Conservation (phyloP, 495 filamentous ascomycete species). For the Penicillium cataractarum region DNA sequence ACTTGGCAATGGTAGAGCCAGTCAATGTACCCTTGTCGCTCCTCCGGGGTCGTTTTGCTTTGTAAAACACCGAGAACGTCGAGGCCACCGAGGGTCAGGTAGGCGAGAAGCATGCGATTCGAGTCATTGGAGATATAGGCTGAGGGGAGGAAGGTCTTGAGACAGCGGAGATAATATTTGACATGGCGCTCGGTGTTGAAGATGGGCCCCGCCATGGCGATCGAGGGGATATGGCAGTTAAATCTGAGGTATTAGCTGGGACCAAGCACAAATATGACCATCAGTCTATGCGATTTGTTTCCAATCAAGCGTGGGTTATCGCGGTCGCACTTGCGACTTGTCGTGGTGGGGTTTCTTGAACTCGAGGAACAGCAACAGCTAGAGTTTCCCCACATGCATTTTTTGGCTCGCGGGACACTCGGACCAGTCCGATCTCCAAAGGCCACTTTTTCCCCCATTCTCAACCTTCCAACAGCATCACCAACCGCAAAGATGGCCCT, state of each 20-base stretch:
- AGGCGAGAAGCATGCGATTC: slow-evolving; percentile 85
- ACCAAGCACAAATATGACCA: too few species aligned
- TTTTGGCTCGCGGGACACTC: slow-evolving; percentile 9
- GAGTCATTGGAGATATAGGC: slow-evolving; percentile 85
- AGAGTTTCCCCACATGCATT: slow-evolving; percentile 26
- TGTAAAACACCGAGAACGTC: slow-evolving; percentile 74
- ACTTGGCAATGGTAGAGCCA: slow-evolving; percentile 81
- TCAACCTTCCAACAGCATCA: not conserved
- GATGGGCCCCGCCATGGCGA: slow-evolving; percentile 40
- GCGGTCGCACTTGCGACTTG: not conserved
- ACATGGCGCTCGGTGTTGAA: slow-evolving; percentile 76
- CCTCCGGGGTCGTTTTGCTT: slow-evolving; percentile 55
- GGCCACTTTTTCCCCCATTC: slow-evolving; percentile 13
- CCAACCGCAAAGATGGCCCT: slow-evolving; percentile 64
- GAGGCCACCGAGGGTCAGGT: slow-evolving; percentile 81
- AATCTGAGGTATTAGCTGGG: not conserved
- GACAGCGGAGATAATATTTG: slow-evolving; percentile 90
- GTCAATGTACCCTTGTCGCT: slow-evolving; percentile 61
- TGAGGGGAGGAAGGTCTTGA: slow-evolving; percentile 77
- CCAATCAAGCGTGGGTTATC: not conserved
- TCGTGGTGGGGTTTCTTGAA: slow-evolving; percentile 23
- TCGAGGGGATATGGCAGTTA: not conserved
- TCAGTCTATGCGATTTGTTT: not conserved
- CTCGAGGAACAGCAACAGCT: slow-evolving; percentile 14
- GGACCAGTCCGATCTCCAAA: slow-evolving; percentile 18